Evolutionary conservation across 306 rosid genomes (phyloP), one percentile per base, ranked within the genome.

Genomic region (Vicia villosa): DNA sequence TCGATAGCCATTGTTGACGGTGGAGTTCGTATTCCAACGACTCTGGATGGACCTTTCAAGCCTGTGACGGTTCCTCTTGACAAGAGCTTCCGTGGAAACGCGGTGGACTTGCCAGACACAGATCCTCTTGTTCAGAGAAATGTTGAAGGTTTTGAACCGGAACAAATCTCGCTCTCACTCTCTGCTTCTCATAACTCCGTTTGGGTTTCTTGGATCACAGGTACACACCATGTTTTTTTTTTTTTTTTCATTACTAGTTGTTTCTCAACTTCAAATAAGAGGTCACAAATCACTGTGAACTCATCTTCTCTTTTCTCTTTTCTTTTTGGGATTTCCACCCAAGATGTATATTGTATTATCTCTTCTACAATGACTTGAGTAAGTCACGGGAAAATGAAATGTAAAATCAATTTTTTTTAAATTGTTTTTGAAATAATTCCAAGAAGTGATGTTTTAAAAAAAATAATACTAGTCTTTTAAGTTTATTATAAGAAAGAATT

Each of bases 181-280:
- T 90, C 97, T 70, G 7, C 74, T 10, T 61, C 83, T 54, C 60
- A 83, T 19, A 80, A 74, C 70, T 88, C 96, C 63, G 85, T 86
- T 43, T 93, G 91, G 91, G 74, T 93, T 57, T 93, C 98, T 67
- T 93, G 98, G 98, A 86, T 93, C 5, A 88, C 97, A 67, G 97
- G 97, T 90, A 32, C 47, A n/a, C n/a, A 8, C 0, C 3, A 4
- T 54, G 38, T 13, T 5, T 21, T 11, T 54, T 11, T n/a, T n/a
- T n/a, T n/a, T n/a, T 47, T 16, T 28, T 16, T 61, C 30, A 10
- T 11, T 37, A 4, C 12, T 51, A 50, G 6, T 49, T 17, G 7
- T 58, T 14, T 3, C 11, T 0, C 1, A 28, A 28, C 21, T 57
- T 57, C 11, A 12, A 57, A 68, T 9, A 16, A 36, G 21, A 65